Evolutionary conservation across 1,284 basidiomycete species (phyloP).

Genomic region (Irpex sp.): DNA sequence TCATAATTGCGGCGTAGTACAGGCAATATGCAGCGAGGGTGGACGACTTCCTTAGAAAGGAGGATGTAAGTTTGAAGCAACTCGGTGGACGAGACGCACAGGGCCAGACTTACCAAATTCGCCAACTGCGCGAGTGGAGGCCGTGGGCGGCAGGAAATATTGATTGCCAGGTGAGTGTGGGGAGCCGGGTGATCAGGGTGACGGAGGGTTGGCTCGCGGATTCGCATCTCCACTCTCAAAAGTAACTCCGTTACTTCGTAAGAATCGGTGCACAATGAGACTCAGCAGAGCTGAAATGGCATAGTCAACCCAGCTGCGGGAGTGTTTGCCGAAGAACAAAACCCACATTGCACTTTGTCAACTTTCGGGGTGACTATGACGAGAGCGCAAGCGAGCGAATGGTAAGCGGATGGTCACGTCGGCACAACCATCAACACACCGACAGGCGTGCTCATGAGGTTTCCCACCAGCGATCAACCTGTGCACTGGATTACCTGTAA

Average conservation of each 20-base stretch:
- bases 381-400: neutral
- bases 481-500: neutral
- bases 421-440: conserved; percentile 5
- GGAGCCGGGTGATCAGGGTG: neutral
- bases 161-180: neutral
- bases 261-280: too few relatives aligned
- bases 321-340: neutral
- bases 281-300: too few relatives aligned
- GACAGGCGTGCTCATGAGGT: neutral
- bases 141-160: neutral
- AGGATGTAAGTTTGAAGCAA: too few relatives aligned
- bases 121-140: neutral
- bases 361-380: neutral
- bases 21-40: too few relatives aligned
- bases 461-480: conserved; percentile 8
- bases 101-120: neutral
- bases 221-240: neutral
- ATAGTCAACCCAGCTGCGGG: too few relatives aligned
- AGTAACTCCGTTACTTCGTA: neutral
- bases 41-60: too few relatives aligned
- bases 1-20: too few relatives aligned
- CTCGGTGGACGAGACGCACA: too few relatives aligned
- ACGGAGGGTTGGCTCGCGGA: neutral
- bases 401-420: neutral
- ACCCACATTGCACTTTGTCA: neutral